A percentile compares a stretch with the other conserved stretches of the same genome.
These are phyloP conservation scores for Heterobasidion parviporum DNA, from an alignment of 1,284 basidiomycete species.

Conservation along the genomic window DNA sequence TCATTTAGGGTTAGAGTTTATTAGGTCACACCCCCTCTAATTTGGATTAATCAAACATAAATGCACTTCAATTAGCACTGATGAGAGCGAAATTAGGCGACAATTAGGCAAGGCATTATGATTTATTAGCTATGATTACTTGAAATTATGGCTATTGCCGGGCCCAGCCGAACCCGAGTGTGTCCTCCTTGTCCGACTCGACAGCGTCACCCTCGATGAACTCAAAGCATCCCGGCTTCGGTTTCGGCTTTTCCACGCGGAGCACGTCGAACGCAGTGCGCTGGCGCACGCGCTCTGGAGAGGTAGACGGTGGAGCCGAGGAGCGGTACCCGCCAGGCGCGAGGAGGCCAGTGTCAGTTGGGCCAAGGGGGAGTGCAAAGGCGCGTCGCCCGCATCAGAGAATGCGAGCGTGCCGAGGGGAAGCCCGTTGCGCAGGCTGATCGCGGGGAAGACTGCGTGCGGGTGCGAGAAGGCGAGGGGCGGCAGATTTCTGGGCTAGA, in stretches of 20 bases:
- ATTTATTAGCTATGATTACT: too few species aligned
- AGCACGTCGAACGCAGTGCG: constrained; percentile 21
- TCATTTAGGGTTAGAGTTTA: too few species aligned
- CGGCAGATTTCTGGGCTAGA: constrained; percentile 42
- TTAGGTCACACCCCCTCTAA: too few species aligned
- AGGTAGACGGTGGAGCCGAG: constrained; percentile 11
- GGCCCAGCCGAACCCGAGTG: too few species aligned
- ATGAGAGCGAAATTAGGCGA: too few species aligned
- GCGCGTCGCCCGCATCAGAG: constrained; percentile 4
- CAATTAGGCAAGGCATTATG: too few species aligned
- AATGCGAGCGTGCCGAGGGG: constrained; percentile 11
- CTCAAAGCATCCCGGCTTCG: constrained; percentile 34
- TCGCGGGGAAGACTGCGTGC: constrained; percentile 1
- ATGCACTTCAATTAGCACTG: too few species aligned
- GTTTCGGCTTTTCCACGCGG: neutral
- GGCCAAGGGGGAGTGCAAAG: constrained; percentile 5
- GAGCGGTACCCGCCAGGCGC: constrained; percentile 5
- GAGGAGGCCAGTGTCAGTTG: constrained; percentile 7
- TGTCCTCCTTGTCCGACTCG: too few species aligned
- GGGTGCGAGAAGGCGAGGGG: constrained; percentile 12
- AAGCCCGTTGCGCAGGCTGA: neutral
- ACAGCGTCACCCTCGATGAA: constrained; percentile 57
- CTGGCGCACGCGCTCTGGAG: constrained; percentile 14
- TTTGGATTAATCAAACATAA: too few species aligned
- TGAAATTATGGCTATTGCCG: too few species aligned